phyloP scores from a whole-genome alignment of 345 rosid species.

The Brassica cretica region DNA sequence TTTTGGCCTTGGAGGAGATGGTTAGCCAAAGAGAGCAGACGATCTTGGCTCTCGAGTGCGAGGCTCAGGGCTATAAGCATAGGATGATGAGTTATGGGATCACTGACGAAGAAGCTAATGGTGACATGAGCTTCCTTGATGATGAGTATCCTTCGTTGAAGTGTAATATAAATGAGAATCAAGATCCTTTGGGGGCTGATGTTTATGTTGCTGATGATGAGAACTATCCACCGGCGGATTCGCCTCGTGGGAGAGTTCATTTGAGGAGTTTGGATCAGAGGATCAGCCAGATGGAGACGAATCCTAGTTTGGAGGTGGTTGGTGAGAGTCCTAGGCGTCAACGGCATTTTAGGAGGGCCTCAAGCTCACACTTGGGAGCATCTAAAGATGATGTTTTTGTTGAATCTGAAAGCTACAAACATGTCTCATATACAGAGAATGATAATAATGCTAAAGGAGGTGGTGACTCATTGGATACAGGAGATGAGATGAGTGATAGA shows the following conservation, averaged over 20 bases:
- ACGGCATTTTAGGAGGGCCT: conserved; percentile 44
- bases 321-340: conserved; percentile 68
- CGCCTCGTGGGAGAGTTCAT: conserved; percentile 41
- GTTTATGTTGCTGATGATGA: conserved; percentile 63
- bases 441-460: conserved; percentile 39
- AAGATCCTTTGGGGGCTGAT: conserved; percentile 48
- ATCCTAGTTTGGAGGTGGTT: conserved; percentile 56
- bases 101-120: conserved; percentile 57
- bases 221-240: conserved; percentile 75
- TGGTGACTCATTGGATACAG: conserved; percentile 54
- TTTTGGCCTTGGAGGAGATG: conserved; percentile 61
- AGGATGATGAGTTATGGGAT: conserved; percentile 93
- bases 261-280: conserved; percentile 74
- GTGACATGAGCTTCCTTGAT: conserved; percentile 33
- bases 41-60: conserved; percentile 72
- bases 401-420: conserved; percentile 44
- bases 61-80: conserved; percentile 87
- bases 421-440: conserved; percentile 48
- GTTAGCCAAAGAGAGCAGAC: conserved; percentile 73
- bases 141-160: conserved; percentile 77
- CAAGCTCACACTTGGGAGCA: too few relatives aligned
- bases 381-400: conserved; percentile 38
- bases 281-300: conserved; percentile 71
- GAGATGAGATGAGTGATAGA: conserved; percentile 75
- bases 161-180: conserved; percentile 65